Conservation (phyloP, 805 yeast genomes). For the Metschnikowia vanudenii region DNA sequence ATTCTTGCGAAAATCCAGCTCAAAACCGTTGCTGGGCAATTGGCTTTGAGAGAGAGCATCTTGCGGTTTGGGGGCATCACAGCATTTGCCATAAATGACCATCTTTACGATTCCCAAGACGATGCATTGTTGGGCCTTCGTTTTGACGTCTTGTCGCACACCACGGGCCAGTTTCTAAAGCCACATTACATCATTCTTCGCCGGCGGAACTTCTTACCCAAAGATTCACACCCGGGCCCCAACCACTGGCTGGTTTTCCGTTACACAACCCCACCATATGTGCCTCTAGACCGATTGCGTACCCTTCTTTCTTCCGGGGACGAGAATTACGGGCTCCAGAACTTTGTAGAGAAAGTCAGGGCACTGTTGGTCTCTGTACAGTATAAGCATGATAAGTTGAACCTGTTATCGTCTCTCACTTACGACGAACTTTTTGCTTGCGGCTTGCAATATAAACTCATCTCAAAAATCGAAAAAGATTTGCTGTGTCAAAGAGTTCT, state of each 20-base stretch:
- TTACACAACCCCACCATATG: conserved; percentile 37
- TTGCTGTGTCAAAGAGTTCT: conserved; percentile 26
- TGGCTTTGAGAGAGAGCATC: conserved; percentile 43
- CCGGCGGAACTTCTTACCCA: not conserved
- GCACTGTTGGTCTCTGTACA: conserved; percentile 25
- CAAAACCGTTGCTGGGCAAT: conserved; percentile 12
- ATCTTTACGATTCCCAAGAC: conserved; percentile 23
- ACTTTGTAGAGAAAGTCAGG: conserved; percentile 26
- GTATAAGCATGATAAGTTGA: conserved; percentile 33
- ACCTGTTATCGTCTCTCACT: conserved; percentile 12
- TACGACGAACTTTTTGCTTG: not conserved
- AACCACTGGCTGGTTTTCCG: conserved; percentile 31
- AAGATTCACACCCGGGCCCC: not conserved
- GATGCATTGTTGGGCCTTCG: conserved; percentile 46
- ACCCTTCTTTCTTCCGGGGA: conserved; percentile 13
- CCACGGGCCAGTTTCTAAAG: conserved; percentile 24
- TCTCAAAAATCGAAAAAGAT: conserved; percentile 24
- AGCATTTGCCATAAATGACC: conserved; percentile 48
- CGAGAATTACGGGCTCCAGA: conserved; percentile 19
- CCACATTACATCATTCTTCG: conserved; percentile 53
- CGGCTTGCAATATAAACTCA: conserved; percentile 5
- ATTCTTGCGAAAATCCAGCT: conserved; percentile 13
- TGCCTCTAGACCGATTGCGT: conserved; percentile 25
- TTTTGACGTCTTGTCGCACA: conserved; percentile 42
- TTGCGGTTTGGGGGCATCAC: conserved; percentile 50